Evolutionary conservation across 257 asterid species (phyloP).

Genomic region (Paulownia fortunei): DNA sequence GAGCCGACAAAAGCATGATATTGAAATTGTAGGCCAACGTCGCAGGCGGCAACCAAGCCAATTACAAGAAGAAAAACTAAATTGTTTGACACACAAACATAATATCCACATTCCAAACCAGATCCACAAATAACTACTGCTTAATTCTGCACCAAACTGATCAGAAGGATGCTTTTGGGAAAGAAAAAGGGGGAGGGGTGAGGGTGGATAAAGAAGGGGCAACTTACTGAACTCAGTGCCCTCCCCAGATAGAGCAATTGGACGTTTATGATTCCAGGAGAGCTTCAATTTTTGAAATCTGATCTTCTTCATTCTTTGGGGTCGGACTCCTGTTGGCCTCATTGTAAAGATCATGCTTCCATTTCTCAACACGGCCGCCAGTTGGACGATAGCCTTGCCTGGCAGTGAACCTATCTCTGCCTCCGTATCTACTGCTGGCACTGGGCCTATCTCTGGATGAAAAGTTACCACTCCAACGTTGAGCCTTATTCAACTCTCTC

Average conservation of each 20-base stretch:
- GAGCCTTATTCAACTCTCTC: slow-evolving; percentile 51
- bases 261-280: slow-evolving; percentile 60
- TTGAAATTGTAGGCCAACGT: neutral
- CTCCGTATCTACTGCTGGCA: slow-evolving; percentile 47
- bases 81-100: slow-evolving; percentile 8
- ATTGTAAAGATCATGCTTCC: slow-evolving; percentile 90
- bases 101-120: neutral
- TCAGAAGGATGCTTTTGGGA: neutral
- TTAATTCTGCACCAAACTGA: no score
- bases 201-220: neutral
- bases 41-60: neutral
- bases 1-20: neutral
- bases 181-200: neutral
- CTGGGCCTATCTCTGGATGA: slow-evolving; percentile 49
- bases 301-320: slow-evolving; percentile 86
- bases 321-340: slow-evolving; percentile 80
- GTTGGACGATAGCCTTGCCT: slow-evolving; percentile 51
- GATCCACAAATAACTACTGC: no score
- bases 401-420: slow-evolving; percentile 55
- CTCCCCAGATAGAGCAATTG: no score
- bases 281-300: slow-evolving; percentile 81
- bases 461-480: slow-evolving; percentile 52
- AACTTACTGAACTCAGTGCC: no score
- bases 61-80: neutral
- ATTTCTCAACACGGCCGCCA: slow-evolving; percentile 69